Percentiles rank a stretch among this genome's conserved stretches.
phyloP scores from a whole-genome alignment of 2,329 filamentous ascomycete species.

The Ceratocystis variospora region DNA sequence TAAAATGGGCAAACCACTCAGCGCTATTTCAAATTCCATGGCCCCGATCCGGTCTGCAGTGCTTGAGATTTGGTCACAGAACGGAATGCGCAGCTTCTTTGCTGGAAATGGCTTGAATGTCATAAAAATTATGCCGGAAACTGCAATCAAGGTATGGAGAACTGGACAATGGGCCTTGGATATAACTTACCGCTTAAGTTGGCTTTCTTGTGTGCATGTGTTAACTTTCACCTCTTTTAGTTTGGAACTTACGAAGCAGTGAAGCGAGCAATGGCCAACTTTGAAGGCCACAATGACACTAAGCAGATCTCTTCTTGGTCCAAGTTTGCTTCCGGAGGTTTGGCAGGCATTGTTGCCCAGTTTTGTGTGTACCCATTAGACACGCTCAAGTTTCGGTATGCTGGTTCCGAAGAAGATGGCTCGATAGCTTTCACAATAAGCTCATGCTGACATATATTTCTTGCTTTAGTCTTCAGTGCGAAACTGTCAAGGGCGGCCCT shows the following conservation, averaged over 20 bases:
- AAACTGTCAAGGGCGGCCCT: conserved; percentile 73
- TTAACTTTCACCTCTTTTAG: conserved; percentile 22
- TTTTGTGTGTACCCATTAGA: conserved; percentile 92
- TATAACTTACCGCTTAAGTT: too few relatives aligned
- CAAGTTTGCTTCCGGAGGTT: conserved; percentile 79
- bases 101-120: conserved; percentile 91
- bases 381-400: conserved; percentile 54
- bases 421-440: background rate
- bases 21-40: conserved; percentile 50
- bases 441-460: background rate
- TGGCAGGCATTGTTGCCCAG: conserved; percentile 91
- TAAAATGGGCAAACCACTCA: conserved; percentile 53
- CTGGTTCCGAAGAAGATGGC: conserved; percentile 3
- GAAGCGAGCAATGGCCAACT: conserved; percentile 68
- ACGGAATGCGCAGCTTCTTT: conserved; percentile 9
- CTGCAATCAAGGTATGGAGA: conserved; percentile 59
- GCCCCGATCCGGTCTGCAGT: conserved; percentile 62
- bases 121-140: conserved; percentile 96
- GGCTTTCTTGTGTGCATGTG: background rate
- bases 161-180: background rate
- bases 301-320: conserved; percentile 67
- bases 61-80: conserved; percentile 8
- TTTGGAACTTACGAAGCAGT: conserved; percentile 95
- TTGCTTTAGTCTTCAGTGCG: conserved; percentile 65
- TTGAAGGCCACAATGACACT: conserved; percentile 80